Evolutionary conservation across 2,329 filamentous ascomycete species (phyloP).

Genomic region (Xylariaceae sp.): DNA sequence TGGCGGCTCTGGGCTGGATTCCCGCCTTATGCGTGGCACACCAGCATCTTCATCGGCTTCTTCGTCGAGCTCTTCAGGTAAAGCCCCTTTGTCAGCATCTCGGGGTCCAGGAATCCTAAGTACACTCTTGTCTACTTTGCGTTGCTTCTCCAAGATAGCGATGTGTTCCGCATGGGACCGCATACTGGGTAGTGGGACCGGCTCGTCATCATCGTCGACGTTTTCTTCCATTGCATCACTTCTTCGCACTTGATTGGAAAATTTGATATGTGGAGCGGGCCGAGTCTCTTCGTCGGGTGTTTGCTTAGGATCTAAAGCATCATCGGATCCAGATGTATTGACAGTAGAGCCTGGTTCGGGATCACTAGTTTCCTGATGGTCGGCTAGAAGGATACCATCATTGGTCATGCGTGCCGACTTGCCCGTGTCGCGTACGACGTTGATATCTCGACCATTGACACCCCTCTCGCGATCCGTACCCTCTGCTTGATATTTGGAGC

Average conservation of each 20-base stretch:
- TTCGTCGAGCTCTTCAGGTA: conserved; percentile 53
- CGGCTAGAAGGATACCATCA: conserved; percentile 51
- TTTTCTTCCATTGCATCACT: conserved; percentile 46
- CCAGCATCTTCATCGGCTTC: conserved; percentile 28
- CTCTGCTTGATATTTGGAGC: conserved; percentile 47
- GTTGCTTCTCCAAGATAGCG: conserved; percentile 80
- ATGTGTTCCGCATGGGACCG: conserved; percentile 74
- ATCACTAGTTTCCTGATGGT: conserved; percentile 32
- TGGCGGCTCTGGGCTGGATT: conserved; percentile 23
- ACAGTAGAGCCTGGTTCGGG: conserved; percentile 19
- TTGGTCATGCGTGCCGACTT: conserved; percentile 56
- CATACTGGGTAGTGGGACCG: conserved; percentile 47
- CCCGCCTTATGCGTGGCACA: conserved; percentile 31
- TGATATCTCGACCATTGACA: conserved; percentile 63
- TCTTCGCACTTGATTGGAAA: conserved; percentile 45
- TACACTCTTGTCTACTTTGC: conserved; percentile 67
- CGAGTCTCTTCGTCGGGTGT: conserved; percentile 10
- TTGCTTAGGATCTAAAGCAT: conserved; percentile 14
- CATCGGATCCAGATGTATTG: conserved; percentile 16
- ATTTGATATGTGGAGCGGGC: conserved; percentile 54
- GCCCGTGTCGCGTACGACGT: conserved; percentile 57
- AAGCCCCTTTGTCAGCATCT: conserved; percentile 79
- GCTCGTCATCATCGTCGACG: conserved; percentile 42
- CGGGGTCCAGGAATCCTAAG: conserved; percentile 87
- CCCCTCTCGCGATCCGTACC: conserved; percentile 53